These are phyloP conservation scores for Aspergillus melleus DNA, from an alignment of 2,329 filamentous ascomycete genomes.

Conservation along the genomic window DNA sequence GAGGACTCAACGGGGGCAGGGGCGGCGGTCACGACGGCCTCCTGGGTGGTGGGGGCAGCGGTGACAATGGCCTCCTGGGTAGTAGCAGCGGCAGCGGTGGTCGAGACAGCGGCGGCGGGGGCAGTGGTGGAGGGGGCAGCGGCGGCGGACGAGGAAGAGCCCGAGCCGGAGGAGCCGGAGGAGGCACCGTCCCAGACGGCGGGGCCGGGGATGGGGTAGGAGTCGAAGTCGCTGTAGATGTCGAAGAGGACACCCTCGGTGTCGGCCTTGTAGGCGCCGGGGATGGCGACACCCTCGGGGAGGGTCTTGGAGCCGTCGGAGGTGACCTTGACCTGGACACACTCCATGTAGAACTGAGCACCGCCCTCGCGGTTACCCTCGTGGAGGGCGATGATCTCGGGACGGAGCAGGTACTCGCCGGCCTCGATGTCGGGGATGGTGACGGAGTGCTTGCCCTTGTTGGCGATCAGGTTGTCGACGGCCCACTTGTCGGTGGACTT, in stretches of 20 bases:
- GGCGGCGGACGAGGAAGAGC: slow-evolving; percentile 1
- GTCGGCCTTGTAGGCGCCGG: slow-evolving; percentile 18
- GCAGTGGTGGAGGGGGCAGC: slow-evolving; percentile 3
- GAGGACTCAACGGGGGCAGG: background rate
- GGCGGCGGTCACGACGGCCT: slow-evolving; percentile 3
- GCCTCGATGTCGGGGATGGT: slow-evolving; percentile 23
- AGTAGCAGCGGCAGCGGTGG: slow-evolving; percentile 3
- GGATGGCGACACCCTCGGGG: slow-evolving; percentile 21
- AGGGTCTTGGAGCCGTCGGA: slow-evolving; percentile 19
- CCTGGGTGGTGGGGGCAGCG: slow-evolving; percentile 6
- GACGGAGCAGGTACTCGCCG: slow-evolving; percentile 24
- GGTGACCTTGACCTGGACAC: slow-evolving; percentile 24
- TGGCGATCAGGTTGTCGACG: slow-evolving; percentile 19
- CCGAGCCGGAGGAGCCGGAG: slow-evolving; percentile 8
- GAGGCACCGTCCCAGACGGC: slow-evolving; percentile 22
- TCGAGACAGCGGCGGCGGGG: background rate
- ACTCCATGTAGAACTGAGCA: slow-evolving; percentile 27
- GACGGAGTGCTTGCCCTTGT: slow-evolving; percentile 24
- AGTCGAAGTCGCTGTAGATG: slow-evolving; percentile 18
- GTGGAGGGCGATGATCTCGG: slow-evolving; percentile 26
- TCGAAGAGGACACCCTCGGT: slow-evolving; percentile 20
- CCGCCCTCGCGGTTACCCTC: slow-evolving; percentile 18
- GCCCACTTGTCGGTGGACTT: slow-evolving; percentile 18
- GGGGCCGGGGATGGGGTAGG: slow-evolving; percentile 24
- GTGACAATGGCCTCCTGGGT: background rate